These are phyloP conservation scores for Fraxinus greggii DNA, from an alignment of 305 asterid genomes.

Conservation along the genomic window DNA sequence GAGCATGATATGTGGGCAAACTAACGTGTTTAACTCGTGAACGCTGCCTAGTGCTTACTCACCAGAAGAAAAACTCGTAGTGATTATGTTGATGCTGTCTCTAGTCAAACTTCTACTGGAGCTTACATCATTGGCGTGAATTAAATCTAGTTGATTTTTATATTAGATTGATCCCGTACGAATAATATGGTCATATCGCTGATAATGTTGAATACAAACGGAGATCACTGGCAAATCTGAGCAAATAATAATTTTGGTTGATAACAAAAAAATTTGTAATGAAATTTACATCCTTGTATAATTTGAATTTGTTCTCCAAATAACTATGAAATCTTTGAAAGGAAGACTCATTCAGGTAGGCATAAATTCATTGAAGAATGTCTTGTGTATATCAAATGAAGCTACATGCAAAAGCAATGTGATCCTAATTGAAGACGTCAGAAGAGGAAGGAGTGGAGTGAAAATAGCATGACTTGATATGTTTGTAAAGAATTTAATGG, in stretches of 20 bases:
- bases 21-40: not conserved
- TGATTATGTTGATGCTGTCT: not conserved
- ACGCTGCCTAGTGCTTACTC: not conserved
- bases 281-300: not conserved
- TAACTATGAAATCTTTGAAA: not conserved
- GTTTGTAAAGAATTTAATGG: not conserved
- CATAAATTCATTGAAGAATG: not conserved
- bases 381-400: not conserved
- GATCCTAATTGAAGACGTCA: not conserved
- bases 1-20: not conserved
- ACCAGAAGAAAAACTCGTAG: not conserved
- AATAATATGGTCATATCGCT: not conserved
- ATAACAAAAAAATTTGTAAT: not conserved
- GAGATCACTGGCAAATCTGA: not conserved
- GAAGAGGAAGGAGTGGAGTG: not conserved
- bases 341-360: not conserved
- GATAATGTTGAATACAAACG: not conserved
- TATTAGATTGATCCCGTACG: not conserved
- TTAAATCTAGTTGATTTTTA: not conserved
- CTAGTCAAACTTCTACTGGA: not conserved
- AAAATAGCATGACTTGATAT: not conserved
- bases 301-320: not conserved
- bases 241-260: not conserved
- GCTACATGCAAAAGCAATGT: not conserved
- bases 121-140: not conserved